Base-by-base conservation (phyloP, 352 stramenopile species). In the Pythium myriotylum region DNA sequence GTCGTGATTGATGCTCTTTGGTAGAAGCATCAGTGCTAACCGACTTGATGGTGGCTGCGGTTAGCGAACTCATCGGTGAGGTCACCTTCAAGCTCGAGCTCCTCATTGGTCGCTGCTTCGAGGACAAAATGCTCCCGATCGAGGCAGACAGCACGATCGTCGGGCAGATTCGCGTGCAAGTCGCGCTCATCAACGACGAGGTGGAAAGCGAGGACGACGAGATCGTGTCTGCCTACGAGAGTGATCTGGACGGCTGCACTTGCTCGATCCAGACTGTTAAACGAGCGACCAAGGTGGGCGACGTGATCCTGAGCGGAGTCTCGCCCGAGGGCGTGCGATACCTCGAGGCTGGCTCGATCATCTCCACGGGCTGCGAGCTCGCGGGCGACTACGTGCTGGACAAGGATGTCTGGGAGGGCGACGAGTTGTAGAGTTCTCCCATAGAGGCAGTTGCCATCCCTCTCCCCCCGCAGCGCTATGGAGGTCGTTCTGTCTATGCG, bases 171-270 rank as follows among this genome's bases (percentile, higher is more conserved):
- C 78, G 79, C 2, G 71, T 92, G 62, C 83, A 92, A 58, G 59
- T 92, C 19, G 78, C 83, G 37, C 65, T 92, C 12, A 89, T 92
- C 60, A 92, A 92, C 62, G 83, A 92, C 67, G 77, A 90, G 65
- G 83, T 92, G 46, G 70, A 88, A 53, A 73, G 84, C 14, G 80
- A 91, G 17, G 67, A 86, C 26, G 80, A 84, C 27, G 24, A 59
- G 8, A 17, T 43, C 2, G 46, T 48, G 24, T 14, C 17, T 2
- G 52, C 23, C 26, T 65, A 71, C 33, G 73, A 87, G 19, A 76
- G 68, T 29, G 83, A 92, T 52, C 72, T 85, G 12, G 86, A 86
- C 51, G 84, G 80, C 23, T 92, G 83, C 68, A 68, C 77, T 27
- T 86, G 70, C 43, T 70, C 50, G 22, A 65, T 73, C 43, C 63